Evolutionary conservation across 208 protist genomes (phyloP).

Genomic region (Leishmania turanica): DNA sequence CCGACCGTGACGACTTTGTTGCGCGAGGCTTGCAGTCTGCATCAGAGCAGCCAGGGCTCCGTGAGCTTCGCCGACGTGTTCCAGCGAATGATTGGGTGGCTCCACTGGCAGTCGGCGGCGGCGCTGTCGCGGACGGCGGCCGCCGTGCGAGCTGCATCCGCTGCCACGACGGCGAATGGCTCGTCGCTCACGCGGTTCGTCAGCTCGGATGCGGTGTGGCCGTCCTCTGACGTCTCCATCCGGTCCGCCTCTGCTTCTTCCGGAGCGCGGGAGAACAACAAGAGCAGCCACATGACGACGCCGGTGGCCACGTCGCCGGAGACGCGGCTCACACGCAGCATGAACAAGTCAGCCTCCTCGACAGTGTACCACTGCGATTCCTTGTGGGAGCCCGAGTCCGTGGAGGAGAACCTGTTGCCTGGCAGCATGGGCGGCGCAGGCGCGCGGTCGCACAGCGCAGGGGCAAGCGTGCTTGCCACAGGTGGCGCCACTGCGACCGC

Average conservation of each 20-base stretch:
- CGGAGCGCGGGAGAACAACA: background rate
- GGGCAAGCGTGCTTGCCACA: background rate
- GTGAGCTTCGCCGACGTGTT: slow-evolving; percentile 48
- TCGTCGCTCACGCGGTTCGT: slow-evolving; percentile 2
- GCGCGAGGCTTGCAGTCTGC: slow-evolving; percentile 44
- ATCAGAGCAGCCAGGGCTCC: slow-evolving; percentile 30
- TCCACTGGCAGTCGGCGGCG: slow-evolving; percentile 40
- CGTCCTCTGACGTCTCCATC: slow-evolving; percentile 8
- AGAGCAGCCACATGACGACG: slow-evolving; percentile 7
- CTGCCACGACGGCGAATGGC: background rate
- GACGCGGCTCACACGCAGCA: background rate
- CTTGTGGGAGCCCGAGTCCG: slow-evolving; percentile 9
- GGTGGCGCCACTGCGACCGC: background rate
- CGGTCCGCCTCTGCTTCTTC: background rate
- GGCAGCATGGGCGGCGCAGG: slow-evolving; percentile 27
- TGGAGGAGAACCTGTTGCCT: slow-evolving; percentile 37
- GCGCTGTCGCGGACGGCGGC: slow-evolving; percentile 7
- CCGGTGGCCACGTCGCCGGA: slow-evolving; percentile 14
- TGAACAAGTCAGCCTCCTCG: background rate
- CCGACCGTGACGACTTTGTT: slow-evolving; percentile 47
- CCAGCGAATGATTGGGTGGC: slow-evolving; percentile 44
- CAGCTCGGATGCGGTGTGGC: slow-evolving; percentile 16
- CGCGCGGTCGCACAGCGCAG: slow-evolving; percentile 9
- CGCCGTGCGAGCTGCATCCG: background rate
- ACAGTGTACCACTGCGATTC: background rate